Evolutionary conservation across 2,329 filamentous ascomycete genomes (phyloP).

Genomic region (Trichoderma cornu-damae): DNA sequence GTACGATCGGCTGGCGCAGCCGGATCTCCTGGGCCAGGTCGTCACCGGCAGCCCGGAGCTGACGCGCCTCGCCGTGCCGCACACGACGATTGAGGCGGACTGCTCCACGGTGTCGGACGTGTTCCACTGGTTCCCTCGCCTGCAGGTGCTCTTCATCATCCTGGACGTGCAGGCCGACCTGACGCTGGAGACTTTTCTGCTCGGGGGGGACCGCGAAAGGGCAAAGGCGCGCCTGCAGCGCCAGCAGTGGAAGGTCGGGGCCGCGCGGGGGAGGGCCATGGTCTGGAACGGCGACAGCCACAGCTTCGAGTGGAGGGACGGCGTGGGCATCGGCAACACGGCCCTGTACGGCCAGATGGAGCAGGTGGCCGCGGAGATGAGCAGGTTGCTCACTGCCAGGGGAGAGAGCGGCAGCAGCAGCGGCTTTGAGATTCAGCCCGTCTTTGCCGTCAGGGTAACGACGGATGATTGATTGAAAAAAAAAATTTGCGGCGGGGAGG

Average conservation of each 20-base stretch:
- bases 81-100: neutral
- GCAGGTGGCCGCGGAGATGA: neutral
- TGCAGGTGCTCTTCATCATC: neutral
- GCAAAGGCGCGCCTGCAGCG: neutral
- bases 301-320: neutral
- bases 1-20: neutral
- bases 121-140: neutral
- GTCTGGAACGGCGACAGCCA: neutral
- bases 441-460: neutral
- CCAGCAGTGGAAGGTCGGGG: neutral
- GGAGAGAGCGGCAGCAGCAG: neutral
- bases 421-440: neutral
- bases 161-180: neutral
- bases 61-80: neutral
- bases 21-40: neutral
- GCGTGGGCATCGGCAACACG: neutral
- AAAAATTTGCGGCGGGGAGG: too few species aligned
- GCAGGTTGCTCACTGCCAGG: neutral
- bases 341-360: neutral
- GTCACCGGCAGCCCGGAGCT: neutral
- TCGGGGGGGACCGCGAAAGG: neutral
- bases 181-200: neutral
- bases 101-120: neutral
- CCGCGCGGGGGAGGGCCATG: neutral
- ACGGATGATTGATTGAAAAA: too few species aligned